Evolutionary conservation across 2,329 filamentous ascomycete genomes (phyloP).

Genomic region (Beauveria scarabaeidicola): DNA sequence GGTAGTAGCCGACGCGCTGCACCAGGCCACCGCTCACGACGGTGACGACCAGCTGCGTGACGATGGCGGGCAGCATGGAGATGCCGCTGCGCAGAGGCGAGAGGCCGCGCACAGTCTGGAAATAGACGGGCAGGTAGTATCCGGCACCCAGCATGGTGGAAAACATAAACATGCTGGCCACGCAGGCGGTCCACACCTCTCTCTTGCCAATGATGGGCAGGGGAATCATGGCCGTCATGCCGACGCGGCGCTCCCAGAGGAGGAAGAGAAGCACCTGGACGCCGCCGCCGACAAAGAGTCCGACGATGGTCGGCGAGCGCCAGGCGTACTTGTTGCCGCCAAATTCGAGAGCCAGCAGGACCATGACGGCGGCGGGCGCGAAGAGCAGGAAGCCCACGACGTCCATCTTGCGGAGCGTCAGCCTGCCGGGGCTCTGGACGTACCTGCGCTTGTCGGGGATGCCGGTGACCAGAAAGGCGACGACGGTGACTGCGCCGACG

Average conservation of each 20-base stretch:
- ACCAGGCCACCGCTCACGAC: constrained; percentile 18
- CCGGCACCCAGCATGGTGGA: constrained; percentile 35
- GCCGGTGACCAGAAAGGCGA: constrained; percentile 21
- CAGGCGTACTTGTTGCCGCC: constrained; percentile 39
- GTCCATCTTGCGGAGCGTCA: constrained; percentile 30
- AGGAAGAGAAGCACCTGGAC: constrained; percentile 34
- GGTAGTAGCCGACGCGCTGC: constrained; percentile 33
- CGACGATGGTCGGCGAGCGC: constrained; percentile 35
- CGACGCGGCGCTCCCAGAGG: constrained; percentile 34
- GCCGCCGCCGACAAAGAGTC: constrained; percentile 35
- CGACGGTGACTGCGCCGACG: constrained; percentile 26
- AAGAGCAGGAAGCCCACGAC: constrained; percentile 35
- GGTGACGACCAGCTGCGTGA: constrained; percentile 19
- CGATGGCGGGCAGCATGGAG: constrained; percentile 21
- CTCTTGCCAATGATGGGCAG: constrained; percentile 34
- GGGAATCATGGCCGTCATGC: constrained; percentile 42
- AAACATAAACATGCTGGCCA: constrained; percentile 35
- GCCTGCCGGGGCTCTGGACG: constrained; percentile 26
- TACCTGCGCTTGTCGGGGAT: constrained; percentile 31
- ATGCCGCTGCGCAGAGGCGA: constrained; percentile 22
- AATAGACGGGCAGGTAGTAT: constrained; percentile 43
- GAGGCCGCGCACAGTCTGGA: constrained; percentile 36
- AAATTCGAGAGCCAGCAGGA: constrained; percentile 45
- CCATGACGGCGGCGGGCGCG: constrained; percentile 36
- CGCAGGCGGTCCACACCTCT: constrained; percentile 32